These are phyloP conservation scores for Blastosporella zonata DNA, from an alignment of 1,284 basidiomycete genomes.

Conservation along the genomic window DNA sequence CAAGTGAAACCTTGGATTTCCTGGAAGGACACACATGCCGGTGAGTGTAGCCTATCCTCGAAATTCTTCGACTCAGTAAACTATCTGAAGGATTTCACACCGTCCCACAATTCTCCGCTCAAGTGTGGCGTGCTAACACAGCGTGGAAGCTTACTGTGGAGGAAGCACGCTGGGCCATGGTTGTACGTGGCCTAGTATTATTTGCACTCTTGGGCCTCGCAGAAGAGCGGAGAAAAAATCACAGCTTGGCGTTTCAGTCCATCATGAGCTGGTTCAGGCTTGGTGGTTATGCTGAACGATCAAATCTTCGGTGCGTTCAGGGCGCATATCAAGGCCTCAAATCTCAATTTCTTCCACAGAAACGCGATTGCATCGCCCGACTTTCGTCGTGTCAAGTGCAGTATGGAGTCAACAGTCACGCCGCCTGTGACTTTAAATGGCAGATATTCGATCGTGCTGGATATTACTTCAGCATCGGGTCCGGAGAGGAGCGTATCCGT, in stretches of 20 bases:
- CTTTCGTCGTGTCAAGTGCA: not conserved
- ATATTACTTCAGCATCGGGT: not conserved
- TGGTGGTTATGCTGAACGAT: not conserved
- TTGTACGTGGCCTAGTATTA: constrained; percentile 41
- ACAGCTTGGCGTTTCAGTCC: constrained; percentile 9
- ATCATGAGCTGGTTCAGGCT: not conserved
- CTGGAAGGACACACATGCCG: constrained; percentile 36
- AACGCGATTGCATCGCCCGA: not conserved
- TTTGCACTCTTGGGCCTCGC: constrained; percentile 47
- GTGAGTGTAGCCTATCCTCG: constrained; percentile 23
- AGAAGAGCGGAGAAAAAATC: constrained; percentile 38
- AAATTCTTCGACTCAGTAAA: constrained; percentile 7
- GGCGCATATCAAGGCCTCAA: not conserved
- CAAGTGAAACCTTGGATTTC: constrained; percentile 39
- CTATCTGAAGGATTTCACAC: constrained; percentile 17
- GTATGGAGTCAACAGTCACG: not conserved
- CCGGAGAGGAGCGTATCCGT: not conserved
- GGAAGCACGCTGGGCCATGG: constrained; percentile 36
- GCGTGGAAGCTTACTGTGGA: constrained; percentile 22
- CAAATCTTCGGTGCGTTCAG: not conserved
- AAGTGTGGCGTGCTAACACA: constrained; percentile 9
- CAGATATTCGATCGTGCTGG: not conserved
- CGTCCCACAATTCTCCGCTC: constrained; percentile 3
- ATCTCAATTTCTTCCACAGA: not conserved
- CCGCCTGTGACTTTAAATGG: not conserved